Conservation (phyloP, 2,329 filamentous ascomycete genomes). For the Arachnopeziza araneosa region DNA sequence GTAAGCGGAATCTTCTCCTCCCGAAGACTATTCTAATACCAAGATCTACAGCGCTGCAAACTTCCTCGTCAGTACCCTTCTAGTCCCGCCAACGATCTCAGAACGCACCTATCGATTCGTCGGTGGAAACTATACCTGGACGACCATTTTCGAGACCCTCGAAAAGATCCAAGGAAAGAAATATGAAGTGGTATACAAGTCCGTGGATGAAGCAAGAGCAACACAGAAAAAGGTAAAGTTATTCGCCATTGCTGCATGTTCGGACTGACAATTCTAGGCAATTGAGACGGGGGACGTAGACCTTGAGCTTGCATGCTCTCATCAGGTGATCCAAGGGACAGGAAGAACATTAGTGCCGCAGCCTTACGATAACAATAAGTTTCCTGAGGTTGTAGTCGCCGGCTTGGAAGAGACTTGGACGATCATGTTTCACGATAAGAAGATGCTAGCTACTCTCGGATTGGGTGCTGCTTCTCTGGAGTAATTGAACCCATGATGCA, state of each 20-base stretch:
- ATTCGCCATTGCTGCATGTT: background rate
- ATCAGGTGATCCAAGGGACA: constrained; percentile 7
- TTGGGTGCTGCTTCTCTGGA: background rate
- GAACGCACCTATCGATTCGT: constrained; percentile 5
- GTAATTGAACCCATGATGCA: background rate
- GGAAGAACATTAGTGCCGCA: background rate
- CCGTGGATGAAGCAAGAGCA: constrained; percentile 5
- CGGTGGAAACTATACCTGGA: constrained; percentile 6
- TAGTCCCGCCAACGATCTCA: background rate
- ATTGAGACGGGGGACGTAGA: constrained; percentile 2
- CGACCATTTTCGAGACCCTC: constrained; percentile 2
- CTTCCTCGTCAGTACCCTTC: constrained; percentile 1
- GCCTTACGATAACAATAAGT: background rate
- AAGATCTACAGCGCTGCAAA: constrained; percentile 1
- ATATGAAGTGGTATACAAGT: constrained; percentile 1
- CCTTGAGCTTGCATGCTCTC: background rate
- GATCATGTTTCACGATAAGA: background rate
- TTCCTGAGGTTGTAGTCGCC: background rate
- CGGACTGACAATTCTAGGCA: background rate
- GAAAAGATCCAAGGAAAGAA: constrained; percentile 4
- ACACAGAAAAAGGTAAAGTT: constrained; percentile 15
- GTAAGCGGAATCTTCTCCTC: background rate
- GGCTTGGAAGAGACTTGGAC: background rate
- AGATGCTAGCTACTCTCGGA: background rate
- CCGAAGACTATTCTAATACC: background rate